Percentiles rank a stretch among this genome's conserved stretches.
phyloP scores from a whole-genome alignment of 352 stramenopile species.

The Phytophthora pseudosyringae region DNA sequence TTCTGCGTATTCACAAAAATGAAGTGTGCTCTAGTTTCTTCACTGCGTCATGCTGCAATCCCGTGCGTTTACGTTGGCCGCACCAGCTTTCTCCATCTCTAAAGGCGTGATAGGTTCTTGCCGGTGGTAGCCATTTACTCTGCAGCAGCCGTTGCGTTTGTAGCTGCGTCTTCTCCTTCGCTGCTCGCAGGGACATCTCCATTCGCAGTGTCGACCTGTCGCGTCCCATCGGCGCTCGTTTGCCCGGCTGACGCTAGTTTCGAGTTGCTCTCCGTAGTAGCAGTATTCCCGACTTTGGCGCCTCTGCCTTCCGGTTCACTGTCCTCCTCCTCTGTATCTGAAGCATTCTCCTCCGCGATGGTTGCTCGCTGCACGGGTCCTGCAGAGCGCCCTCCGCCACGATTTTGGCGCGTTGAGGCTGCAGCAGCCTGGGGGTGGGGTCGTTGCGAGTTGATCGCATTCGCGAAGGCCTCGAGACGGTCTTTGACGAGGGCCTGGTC shows the following conservation, averaged over 20 bases:
- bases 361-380: slow-evolving; percentile 9
- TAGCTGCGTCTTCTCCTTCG: not conserved
- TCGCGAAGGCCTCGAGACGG: slow-evolving; percentile 64
- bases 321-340: slow-evolving; percentile 19
- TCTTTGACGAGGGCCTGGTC: slow-evolving; percentile 68
- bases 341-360: slow-evolving; percentile 25
- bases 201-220: not conserved
- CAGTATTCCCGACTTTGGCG: not conserved
- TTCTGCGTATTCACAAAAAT: slow-evolving; percentile 10
- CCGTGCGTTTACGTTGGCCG: too few species aligned
- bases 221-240: not conserved
- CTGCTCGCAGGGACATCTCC: not conserved
- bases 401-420: slow-evolving; percentile 10
- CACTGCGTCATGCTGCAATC: too few species aligned
- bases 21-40: not conserved
- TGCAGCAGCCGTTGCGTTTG: not conserved
- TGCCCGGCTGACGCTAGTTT: slow-evolving; percentile 2
- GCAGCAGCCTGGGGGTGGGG: slow-evolving; percentile 7
- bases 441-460: slow-evolving; percentile 54
- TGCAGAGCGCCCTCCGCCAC: slow-evolving; percentile 22
- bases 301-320: slow-evolving; percentile 18
- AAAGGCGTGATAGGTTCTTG: too few species aligned
- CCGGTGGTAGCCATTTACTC: not conserved
- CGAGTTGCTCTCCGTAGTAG: not conserved
- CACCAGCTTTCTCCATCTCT: too few species aligned